A percentile compares a stretch with the other conserved stretches of the same genome.
Conservation (phyloP, 2,329 filamentous ascomycete genomes). For the Alternaria dauci region DNA sequence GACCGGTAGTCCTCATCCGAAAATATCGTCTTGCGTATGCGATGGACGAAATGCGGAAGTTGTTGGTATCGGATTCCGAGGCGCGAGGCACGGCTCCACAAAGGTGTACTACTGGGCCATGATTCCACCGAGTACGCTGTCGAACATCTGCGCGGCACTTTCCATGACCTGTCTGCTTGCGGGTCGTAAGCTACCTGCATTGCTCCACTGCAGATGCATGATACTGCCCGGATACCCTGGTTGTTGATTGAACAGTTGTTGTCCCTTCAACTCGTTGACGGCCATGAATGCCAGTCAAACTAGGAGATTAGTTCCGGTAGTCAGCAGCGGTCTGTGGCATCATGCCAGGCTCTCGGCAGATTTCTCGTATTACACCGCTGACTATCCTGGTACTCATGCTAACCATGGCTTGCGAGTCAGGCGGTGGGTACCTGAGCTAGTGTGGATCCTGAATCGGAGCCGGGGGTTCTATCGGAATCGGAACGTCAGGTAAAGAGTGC, state of each 20-base stretch:
- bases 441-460: neutral
- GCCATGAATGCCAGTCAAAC: neutral
- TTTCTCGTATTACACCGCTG: neutral
- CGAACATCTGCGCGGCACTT: neutral
- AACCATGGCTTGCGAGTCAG: neutral
- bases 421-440: neutral
- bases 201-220: neutral
- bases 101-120: neutral
- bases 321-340: neutral
- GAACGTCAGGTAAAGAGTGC: neutral
- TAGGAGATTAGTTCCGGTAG: neutral
- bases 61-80: fast-evolving
- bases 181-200: neutral
- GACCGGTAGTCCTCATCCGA: neutral
- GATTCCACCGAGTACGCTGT: neutral
- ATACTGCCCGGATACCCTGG: neutral
- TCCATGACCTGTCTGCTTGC: neutral
- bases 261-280: neutral
- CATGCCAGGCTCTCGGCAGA: neutral
- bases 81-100: neutral
- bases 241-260: neutral
- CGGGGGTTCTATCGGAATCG: neutral
- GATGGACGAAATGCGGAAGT: neutral
- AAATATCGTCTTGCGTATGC: neutral
- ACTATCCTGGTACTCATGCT: neutral